A percentile compares a stretch with the other conserved stretches of the same genome.
Conservation (phyloP, 495 filamentous ascomycete species). For the Stereocaulon alpinum region DNA sequence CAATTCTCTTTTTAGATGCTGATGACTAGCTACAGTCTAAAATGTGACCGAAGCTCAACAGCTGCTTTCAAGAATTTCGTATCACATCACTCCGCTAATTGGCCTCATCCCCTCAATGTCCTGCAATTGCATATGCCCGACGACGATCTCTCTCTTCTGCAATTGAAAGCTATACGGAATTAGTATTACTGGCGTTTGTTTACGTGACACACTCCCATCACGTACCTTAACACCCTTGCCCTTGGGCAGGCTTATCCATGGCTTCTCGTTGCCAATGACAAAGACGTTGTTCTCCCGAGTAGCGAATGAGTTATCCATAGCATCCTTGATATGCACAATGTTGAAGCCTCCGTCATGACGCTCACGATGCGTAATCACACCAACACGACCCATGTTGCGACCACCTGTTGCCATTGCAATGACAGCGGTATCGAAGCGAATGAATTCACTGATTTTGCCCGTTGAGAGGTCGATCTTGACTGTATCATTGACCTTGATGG, state of each 20-base stretch:
- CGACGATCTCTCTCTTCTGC: constrained; percentile 96
- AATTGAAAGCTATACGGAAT: constrained; percentile 60
- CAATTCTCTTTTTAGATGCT: not conserved
- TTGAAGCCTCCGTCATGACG: constrained; percentile 99
- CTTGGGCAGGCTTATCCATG: constrained; percentile 97
- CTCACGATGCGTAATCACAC: constrained; percentile 99
- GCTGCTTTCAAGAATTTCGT: not conserved
- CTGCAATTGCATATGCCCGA: constrained; percentile 65
- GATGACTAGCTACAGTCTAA: not conserved
- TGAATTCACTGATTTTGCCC: constrained; percentile 93
- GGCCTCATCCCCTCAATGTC: constrained; percentile 27
- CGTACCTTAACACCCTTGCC: constrained; percentile 96
- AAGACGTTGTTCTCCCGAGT: constrained; percentile 98
- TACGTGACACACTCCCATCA: constrained; percentile 20
- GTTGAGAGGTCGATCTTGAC: constrained; percentile 96
- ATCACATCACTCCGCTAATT: not conserved
- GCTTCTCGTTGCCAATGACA: constrained; percentile 94
- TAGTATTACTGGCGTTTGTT: not conserved
- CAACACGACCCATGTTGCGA: constrained; percentile 99
- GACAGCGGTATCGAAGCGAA: constrained; percentile 94
- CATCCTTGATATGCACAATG: constrained; percentile 99
- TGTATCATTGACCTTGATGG: constrained; percentile 99
- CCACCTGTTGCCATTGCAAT: constrained; percentile 97
- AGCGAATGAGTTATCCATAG: constrained; percentile 97
- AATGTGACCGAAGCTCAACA: too few species aligned